Conservation (phyloP, 1,139 yeast species). For the Magnusiomyces clavatus region DNA sequence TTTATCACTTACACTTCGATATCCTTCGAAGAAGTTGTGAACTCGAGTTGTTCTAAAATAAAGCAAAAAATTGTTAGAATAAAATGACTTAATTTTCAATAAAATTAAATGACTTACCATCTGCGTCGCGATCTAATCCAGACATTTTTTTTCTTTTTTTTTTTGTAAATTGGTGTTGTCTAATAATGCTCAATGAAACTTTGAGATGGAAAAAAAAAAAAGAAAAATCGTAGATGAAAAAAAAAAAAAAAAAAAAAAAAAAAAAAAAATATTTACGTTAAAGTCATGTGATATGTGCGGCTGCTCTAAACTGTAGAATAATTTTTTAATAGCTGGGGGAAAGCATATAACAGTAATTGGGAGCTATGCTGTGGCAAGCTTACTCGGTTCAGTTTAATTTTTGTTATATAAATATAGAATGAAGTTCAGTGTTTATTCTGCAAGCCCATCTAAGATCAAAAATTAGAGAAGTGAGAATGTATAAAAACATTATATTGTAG, state of each 20-base stretch:
- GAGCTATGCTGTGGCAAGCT: too few relatives aligned
- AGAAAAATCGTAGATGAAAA: not conserved
- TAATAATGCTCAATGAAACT: not conserved
- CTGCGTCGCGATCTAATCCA: constrained; percentile 16
- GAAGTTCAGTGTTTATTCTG: too few relatives aligned
- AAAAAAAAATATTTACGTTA: not conserved
- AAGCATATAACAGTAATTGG: too few relatives aligned
- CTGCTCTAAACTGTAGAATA: too few relatives aligned
- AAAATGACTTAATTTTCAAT: not conserved
- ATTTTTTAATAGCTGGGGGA: too few relatives aligned
- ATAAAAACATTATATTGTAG: too few relatives aligned
- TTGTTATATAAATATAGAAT: too few relatives aligned
- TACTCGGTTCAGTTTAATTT: too few relatives aligned
- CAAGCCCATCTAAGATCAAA: too few relatives aligned
- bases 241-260: not conserved
- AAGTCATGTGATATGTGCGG: not conserved
- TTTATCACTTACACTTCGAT: constrained; percentile 15
- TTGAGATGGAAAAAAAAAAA: not conserved
- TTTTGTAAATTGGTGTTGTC: not conserved
- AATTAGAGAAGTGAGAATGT: too few relatives aligned
- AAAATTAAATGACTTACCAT: constrained; percentile 8
- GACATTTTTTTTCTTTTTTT: not conserved
- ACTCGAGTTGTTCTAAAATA: constrained; percentile 15
- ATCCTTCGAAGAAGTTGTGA: constrained; percentile 13
- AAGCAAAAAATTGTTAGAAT: not conserved